These are phyloP conservation scores for Leccinum sublutescens DNA, from an alignment of 768 basidiomycete genomes.

Conservation along the genomic window DNA sequence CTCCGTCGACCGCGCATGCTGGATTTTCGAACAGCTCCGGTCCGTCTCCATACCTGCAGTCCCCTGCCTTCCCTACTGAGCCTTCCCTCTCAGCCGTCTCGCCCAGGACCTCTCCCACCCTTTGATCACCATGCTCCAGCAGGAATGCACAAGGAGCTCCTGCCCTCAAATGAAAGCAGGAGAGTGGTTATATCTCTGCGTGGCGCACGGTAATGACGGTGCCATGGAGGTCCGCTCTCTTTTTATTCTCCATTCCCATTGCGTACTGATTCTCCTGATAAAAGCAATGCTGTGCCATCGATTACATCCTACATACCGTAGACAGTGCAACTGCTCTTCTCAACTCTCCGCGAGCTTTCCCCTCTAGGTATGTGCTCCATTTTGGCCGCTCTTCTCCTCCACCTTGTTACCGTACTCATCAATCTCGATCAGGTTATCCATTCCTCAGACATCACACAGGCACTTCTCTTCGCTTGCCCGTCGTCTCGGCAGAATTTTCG, in stretches of 20 bases:
- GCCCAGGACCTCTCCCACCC: conserved; percentile 87
- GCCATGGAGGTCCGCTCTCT: conserved; percentile 69
- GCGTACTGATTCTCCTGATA: conserved; percentile 17
- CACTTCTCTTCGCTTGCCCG: conserved; percentile 90
- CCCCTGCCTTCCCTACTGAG: conserved; percentile 1
- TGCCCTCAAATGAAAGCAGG: conserved; percentile 99
- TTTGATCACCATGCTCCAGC: conserved; percentile 79
- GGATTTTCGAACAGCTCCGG: conserved; percentile 75
- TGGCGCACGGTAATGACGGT: conserved; percentile 88
- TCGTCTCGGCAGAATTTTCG: conserved; percentile 91
- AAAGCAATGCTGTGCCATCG: conserved; percentile 95
- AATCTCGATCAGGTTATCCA: conserved; percentile 57
- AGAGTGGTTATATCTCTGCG: conserved; percentile 96
- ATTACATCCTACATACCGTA: conserved; percentile 91
- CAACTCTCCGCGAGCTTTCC: conserved; percentile 89
- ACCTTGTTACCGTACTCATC: conserved; percentile 22
- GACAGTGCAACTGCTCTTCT: conserved; percentile 92
- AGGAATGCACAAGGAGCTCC: conserved; percentile 79
- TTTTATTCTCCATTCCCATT: background rate
- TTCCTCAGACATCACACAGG: conserved; percentile 76
- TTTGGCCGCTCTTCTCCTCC: conserved; percentile 14
- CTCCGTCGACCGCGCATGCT: conserved; percentile 76
- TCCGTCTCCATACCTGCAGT: conserved; percentile 21
- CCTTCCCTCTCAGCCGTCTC: conserved; percentile 55
- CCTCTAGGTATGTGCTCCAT: conserved; percentile 65